phyloP scores from a whole-genome alignment of 2,329 filamentous ascomycete genomes.

The Coniochaeta sp. region DNA sequence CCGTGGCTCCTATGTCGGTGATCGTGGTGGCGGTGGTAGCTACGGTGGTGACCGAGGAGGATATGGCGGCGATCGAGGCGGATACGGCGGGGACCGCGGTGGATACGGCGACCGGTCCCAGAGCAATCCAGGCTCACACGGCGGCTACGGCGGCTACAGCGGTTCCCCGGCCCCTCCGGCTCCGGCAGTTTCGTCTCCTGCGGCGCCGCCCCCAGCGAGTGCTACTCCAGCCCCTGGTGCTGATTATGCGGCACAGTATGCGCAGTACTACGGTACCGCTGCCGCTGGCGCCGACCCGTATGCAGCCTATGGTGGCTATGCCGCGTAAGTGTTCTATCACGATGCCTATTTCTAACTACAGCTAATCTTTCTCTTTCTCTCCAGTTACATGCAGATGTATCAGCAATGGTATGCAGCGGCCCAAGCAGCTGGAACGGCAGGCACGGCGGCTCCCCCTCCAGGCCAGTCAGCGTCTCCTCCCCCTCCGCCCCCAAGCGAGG shows the following conservation, averaged over 20 bases:
- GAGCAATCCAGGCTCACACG: too few species aligned
- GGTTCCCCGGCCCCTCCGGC: conserved; percentile 34
- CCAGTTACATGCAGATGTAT: conserved; percentile 62
- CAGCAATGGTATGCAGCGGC: conserved; percentile 60
- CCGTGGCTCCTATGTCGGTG: conserved; percentile 28
- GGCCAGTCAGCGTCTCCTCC: conserved; percentile 47
- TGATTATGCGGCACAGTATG: conserved; percentile 79
- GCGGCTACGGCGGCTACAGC: too few species aligned
- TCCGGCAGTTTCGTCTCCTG: conserved; percentile 24
- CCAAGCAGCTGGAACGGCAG: conserved; percentile 39
- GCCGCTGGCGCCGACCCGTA: conserved; percentile 55
- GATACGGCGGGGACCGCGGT: too few species aligned
- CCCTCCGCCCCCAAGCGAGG: conserved; percentile 50
- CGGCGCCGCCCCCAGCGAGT: conserved; percentile 32
- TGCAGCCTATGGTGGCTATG: conserved; percentile 83
- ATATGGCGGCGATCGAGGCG: too few species aligned
- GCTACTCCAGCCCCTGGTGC: conserved; percentile 34
- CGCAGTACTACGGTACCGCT: conserved; percentile 65
- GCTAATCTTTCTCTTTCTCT: neutral
- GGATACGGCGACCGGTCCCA: too few species aligned
- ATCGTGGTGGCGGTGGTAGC: conserved; percentile 21
- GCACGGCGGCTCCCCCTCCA: conserved; percentile 36
- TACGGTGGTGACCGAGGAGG: too few species aligned
- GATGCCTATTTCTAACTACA: conserved; percentile 14
- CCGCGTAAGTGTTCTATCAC: conserved; percentile 46